Percentiles rank a stretch among this genome's conserved stretches.
Evolutionary conservation across 257 asterid genomes (phyloP).

Genomic region (Salvia splendens): DNA sequence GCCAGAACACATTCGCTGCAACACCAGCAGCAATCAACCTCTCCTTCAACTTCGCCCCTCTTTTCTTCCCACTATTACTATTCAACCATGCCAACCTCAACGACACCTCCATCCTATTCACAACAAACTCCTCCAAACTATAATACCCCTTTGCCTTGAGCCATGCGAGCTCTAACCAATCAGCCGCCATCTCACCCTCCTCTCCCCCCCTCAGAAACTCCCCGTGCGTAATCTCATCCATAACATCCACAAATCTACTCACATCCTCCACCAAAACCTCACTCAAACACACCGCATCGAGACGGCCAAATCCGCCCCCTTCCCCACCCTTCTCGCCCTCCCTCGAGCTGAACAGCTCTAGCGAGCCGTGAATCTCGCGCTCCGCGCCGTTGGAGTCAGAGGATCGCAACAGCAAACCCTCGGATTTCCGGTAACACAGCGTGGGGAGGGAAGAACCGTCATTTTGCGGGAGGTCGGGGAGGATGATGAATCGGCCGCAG

Average conservation of each 20-base stretch:
- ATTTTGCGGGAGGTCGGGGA: constrained; percentile 73
- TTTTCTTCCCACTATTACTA: constrained; percentile 65
- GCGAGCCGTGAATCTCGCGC: constrained; percentile 50
- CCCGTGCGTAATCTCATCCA: constrained; percentile 69
- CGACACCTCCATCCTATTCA: constrained; percentile 73
- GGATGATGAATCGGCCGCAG: constrained; percentile 65
- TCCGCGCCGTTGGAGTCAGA: constrained; percentile 49
- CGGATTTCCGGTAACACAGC: constrained; percentile 70
- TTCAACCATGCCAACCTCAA: constrained; percentile 87
- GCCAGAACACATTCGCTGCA: constrained; percentile 82
- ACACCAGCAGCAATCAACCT: constrained; percentile 63
- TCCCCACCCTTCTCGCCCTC: constrained; percentile 56
- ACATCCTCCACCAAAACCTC: constrained; percentile 69
- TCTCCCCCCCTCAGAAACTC: constrained; percentile 79
- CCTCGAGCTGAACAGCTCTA: constrained; percentile 68
- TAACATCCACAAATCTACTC: constrained; percentile 49
- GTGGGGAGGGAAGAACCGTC: constrained; percentile 65
- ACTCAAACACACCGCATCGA: constrained; percentile 62
- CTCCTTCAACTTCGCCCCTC: constrained; percentile 74
- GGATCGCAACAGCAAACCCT: constrained; percentile 61
- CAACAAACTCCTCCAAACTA: constrained; percentile 74
- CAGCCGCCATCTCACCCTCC: constrained; percentile 59
- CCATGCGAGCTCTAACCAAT: constrained; percentile 95
- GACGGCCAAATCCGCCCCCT: constrained; percentile 24
- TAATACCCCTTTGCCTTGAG: constrained; percentile 82